A percentile compares a stretch with the other conserved stretches of the same genome.
Evolutionary conservation across 805 yeast genomes (phyloP).

Genomic region (Saccharomycodes ludwigii): DNA sequence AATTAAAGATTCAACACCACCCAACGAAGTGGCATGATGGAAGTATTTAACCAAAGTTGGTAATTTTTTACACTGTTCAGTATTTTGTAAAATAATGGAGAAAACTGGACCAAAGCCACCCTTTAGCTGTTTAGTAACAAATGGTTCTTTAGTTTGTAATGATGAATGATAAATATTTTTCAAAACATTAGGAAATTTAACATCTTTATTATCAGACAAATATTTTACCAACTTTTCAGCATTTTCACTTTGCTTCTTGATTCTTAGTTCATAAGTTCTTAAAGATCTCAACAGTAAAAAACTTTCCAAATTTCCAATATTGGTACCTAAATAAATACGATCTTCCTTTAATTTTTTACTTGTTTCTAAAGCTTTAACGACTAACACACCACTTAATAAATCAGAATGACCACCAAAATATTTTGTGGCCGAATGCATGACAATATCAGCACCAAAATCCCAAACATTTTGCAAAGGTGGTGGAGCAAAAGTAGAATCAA

Average conservation of each 20-base stretch:
- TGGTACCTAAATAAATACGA: constrained; percentile 65
- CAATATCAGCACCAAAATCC: constrained; percentile 70
- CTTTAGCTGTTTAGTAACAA: constrained; percentile 51
- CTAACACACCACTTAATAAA: constrained; percentile 67
- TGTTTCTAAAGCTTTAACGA: constrained; percentile 42
- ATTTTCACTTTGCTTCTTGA: constrained; percentile 49
- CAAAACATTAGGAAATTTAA: constrained; percentile 34
- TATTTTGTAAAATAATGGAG: constrained; percentile 40
- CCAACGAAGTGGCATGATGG: constrained; percentile 86
- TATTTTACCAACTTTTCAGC: constrained; percentile 51
- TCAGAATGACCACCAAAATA: constrained; percentile 96
- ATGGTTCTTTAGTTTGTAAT: constrained; percentile 58
- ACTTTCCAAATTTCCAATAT: constrained; percentile 65
- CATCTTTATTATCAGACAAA: constrained; percentile 34
- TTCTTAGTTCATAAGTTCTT: constrained; percentile 67
- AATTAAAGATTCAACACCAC: constrained; percentile 82
- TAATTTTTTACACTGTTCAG: constrained; percentile 44
- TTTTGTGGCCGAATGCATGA: constrained; percentile 90
- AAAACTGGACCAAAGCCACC: constrained; percentile 69
- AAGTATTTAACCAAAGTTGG: constrained; percentile 59
- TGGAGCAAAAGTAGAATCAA: constrained; percentile 90
- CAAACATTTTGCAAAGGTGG: constrained; percentile 81
- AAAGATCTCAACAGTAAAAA: constrained; percentile 66
- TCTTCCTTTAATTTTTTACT: constrained; percentile 42
- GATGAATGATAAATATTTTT: constrained; percentile 56